Evolutionary conservation across 805 yeast genomes (phyloP).

Genomic region (Ogataea paraovalis): DNA sequence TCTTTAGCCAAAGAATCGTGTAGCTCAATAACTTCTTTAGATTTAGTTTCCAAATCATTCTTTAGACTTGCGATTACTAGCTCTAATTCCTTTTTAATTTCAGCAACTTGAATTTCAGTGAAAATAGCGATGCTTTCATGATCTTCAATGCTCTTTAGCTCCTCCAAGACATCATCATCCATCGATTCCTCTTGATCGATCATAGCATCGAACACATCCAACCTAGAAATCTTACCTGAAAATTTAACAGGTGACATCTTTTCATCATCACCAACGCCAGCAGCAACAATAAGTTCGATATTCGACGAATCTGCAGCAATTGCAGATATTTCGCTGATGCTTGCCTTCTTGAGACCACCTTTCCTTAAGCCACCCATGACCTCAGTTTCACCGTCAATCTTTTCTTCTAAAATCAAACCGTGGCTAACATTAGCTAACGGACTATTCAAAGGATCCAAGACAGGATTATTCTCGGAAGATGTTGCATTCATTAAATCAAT

Average conservation of each 20-base stretch:
- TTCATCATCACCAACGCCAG: constrained; percentile 10
- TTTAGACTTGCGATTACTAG: constrained; percentile 3
- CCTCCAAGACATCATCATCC: constrained; percentile 19
- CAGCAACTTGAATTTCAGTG: constrained; percentile 7
- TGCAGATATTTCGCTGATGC: constrained; percentile 20
- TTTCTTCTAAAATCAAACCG: constrained; percentile 21
- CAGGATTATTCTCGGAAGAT: constrained; percentile 11
- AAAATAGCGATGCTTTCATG: constrained; percentile 9
- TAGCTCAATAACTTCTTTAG: not conserved
- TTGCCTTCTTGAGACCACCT: constrained; percentile 1
- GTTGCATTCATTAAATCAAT: constrained; percentile 12
- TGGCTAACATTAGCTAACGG: constrained; percentile 32
- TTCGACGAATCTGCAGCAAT: constrained; percentile 19
- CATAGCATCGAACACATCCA: constrained; percentile 20
- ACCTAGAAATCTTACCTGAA: constrained; percentile 14
- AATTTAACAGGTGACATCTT: constrained; percentile 26
- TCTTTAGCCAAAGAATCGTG: not conserved
- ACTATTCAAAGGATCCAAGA: constrained; percentile 21
- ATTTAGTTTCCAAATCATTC: not conserved
- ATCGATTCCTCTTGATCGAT: constrained; percentile 19
- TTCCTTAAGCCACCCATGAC: constrained; percentile 19
- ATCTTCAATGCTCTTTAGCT: constrained; percentile 16
- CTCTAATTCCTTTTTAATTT: constrained; percentile 1
- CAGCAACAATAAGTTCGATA: not conserved
- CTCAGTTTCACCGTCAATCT: constrained; percentile 26